phyloP scores from a whole-genome alignment of 495 filamentous ascomycete genomes.

The Aspergillus sclerotioniger region DNA sequence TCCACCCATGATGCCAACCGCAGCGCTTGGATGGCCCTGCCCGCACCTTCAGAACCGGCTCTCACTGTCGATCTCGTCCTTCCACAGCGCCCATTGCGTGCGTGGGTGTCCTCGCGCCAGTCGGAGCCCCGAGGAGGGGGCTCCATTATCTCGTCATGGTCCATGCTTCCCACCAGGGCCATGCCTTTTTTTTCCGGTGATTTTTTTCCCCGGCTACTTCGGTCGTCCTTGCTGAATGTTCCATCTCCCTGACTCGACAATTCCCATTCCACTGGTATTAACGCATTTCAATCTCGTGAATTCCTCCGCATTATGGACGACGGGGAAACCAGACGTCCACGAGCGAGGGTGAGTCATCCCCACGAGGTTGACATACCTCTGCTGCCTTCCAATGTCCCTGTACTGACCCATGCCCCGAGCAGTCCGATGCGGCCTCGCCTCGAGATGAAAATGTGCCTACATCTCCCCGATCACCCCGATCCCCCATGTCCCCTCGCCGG shows the following conservation, averaged over 20 bases:
- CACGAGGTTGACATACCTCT: background rate
- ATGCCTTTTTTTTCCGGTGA: too few species aligned
- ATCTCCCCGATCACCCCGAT: too few species aligned
- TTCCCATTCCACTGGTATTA: background rate
- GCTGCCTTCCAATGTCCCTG: background rate
- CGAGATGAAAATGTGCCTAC: background rate
- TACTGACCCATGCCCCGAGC: background rate
- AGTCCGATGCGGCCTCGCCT: constrained; percentile 1
- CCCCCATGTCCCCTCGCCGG: constrained; percentile 1
- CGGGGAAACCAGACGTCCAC: constrained; percentile 1
- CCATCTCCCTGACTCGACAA: background rate
- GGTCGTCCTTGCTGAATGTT: background rate
- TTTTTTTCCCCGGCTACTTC: background rate
- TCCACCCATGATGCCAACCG: background rate
- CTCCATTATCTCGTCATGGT: background rate
- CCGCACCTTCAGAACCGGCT: background rate
- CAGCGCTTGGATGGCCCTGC: background rate
- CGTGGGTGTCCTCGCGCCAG: background rate
- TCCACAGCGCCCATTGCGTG: background rate
- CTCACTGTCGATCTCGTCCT: background rate
- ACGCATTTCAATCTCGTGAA: too few species aligned
- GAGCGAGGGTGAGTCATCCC: constrained; percentile 4
- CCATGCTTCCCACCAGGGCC: too few species aligned
- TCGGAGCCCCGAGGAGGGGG: background rate
- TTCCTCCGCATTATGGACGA: background rate